Percentiles rank a stretch among this genome's conserved stretches.
Evolutionary conservation across 148 eudicot species (phyloP).

Genomic region (Nepenthes mirabilis): DNA sequence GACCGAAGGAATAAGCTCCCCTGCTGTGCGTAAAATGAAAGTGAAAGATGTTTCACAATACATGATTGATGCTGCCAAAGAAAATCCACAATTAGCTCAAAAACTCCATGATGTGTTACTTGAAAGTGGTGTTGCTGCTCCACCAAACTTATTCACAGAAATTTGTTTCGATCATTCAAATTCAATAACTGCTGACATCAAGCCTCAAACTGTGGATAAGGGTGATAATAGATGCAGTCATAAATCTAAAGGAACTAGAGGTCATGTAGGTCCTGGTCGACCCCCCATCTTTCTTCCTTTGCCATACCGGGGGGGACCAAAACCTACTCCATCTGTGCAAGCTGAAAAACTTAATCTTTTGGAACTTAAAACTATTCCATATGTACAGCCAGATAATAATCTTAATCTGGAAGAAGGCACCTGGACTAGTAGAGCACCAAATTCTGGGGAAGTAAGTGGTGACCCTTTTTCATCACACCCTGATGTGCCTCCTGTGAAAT

Average conservation of each 20-base stretch:
- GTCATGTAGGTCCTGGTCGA: constrained; percentile 14
- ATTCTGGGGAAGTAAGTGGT: constrained; percentile 21
- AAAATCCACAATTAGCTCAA: constrained; percentile 89
- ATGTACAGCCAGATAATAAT: constrained; percentile 18
- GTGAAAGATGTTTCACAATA: constrained; percentile 91
- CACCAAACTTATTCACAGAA: constrained; percentile 68
- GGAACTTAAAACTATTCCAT: background rate
- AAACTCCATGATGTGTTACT: constrained; percentile 89
- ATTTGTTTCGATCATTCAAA: constrained; percentile 39
- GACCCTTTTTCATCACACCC: constrained; percentile 16
- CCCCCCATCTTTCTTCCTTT: constrained; percentile 43
- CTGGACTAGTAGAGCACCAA: constrained; percentile 1
- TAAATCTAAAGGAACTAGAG: constrained; percentile 10
- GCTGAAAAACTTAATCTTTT: constrained; percentile 15
- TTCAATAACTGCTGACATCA: constrained; percentile 16
- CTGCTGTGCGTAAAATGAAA: constrained; percentile 75
- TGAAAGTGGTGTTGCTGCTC: constrained; percentile 96
- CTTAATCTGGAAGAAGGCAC: constrained; percentile 10
- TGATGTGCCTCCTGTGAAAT: constrained; percentile 24
- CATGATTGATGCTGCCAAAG: constrained; percentile 98
- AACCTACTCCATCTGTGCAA: constrained; percentile 12
- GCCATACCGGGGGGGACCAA: constrained; percentile 38
- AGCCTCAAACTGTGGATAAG: constrained; percentile 22
- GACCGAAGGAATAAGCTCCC: constrained; percentile 94
- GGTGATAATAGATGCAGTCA: constrained; percentile 21